Evolutionary conservation across 805 yeast genomes (phyloP), one percentile per base, ranked within the genome.

Genomic region (Spencermartinsiella europaea): DNA sequence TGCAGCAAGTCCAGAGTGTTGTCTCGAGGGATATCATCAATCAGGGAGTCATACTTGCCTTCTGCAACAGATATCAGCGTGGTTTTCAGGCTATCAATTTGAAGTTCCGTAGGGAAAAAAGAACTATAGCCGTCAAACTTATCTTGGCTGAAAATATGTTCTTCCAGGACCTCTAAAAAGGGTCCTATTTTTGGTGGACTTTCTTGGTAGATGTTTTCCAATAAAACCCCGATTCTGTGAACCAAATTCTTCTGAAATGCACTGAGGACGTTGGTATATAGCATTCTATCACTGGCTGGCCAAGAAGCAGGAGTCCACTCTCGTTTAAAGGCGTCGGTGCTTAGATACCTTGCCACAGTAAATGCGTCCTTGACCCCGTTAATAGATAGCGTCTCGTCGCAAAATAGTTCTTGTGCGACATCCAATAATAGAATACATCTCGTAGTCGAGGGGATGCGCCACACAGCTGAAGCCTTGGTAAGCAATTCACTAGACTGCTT

Each of bases 181-280:
- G 83, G 79, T 0, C 80, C 78, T 48, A 84, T 74, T 53, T 75
- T 77, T 0, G 90, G 89, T 44, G 77, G 34, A 66, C 58, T 69
- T 74, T 2, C 79, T 58, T 21, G 66, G 63, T 12, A 69, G 54
- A 64, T 48, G 25, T 45, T 54, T 10, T 45, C 40, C 15, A 83
- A 52, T 2, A 66, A 56, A 28, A 67, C 71, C 45, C 72, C 71
- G 14, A 82, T 60, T 2, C 75, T 64, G 28, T 64, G 62, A 59
- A 82, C 69, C 2, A 72, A 63, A 40, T 73, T 74, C 36, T 70
- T 70, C 46, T 76, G 77, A 1, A 79, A 63, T 35, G 64, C 62
- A 2, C 70, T 59, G 34, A 82, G 55, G 56, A 74, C 71, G 3
- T 68, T 63, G 2, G 65, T 53, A 81, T 82, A 81, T 38, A 70